phyloP scores from a whole-genome alignment of 331 rosid species.

The Rhamnella rubrinervis region DNA sequence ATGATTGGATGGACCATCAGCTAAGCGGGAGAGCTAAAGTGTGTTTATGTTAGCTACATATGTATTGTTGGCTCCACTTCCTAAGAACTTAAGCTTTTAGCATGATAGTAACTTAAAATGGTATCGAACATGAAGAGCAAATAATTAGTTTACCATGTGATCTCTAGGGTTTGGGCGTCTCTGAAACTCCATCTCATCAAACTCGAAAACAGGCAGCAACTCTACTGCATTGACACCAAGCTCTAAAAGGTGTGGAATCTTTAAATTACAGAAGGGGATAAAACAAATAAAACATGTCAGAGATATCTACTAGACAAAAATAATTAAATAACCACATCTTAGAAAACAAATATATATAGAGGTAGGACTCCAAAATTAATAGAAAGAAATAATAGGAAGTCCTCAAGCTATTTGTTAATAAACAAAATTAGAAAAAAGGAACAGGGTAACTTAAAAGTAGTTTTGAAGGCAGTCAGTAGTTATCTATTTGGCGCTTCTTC shows the following conservation, averaged over 20 bases:
- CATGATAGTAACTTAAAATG: too few relatives aligned
- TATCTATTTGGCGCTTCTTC: too few relatives aligned
- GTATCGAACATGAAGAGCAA: neutral
- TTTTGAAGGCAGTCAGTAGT: too few relatives aligned
- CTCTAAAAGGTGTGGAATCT: constrained; percentile 96
- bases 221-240: constrained; percentile 96
- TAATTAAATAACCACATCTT: constrained; percentile 3
- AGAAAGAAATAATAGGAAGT: neutral
- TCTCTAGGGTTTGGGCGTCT: constrained; percentile 87
- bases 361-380: neutral
- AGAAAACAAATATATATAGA: constrained; percentile 1
- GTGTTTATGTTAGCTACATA: too few relatives aligned
- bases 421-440: too few relatives aligned
- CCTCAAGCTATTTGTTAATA: neutral
- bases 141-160: constrained; percentile 70
- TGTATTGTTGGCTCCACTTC: too few relatives aligned
- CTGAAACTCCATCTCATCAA: constrained; percentile 90
- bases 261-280: constrained; percentile 21
- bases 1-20: too few relatives aligned
- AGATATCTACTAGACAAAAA: constrained; percentile 9
- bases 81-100: too few relatives aligned
- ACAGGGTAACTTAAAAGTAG: too few relatives aligned
- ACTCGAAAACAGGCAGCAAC: constrained; percentile 84
- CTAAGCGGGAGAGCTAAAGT: too few relatives aligned
- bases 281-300: constrained; percentile 7